Base-by-base conservation (phyloP, 768 basidiomycete genomes). In the Rhodotorula babjevae region DNA sequence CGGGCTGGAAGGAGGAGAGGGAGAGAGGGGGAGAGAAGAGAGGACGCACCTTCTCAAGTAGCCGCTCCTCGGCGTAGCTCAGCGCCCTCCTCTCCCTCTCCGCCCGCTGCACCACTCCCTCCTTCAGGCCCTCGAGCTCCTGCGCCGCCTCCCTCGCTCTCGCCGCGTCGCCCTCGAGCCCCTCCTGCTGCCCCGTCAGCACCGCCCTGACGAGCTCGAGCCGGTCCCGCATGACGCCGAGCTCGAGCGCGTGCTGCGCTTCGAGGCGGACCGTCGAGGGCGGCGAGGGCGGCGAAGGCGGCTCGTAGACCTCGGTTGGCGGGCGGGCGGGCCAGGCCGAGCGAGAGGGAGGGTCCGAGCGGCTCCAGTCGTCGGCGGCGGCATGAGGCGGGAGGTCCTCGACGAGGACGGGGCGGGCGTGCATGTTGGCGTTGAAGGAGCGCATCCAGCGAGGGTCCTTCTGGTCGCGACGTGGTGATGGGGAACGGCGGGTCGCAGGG, bases 361-460 rank as follows among this genome's bases (percentile, higher is more conserved):
- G 27, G 14, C 52, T n/a, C 63, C 63, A 64, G 42, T 56, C 63
- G 40, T 64, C 63, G 9, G 25, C 16, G 1, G 19, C 27, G 5
- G 63, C 63, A 5, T 56, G 29, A 6, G 27, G 53, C 42, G 52
- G 40, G 42, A 64, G 63, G 29, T 64, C 63, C 29, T 64, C 53
- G 42, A 64, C 53, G 42, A 64, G 2, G 42, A 29, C 42, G 11
- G 63, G 53, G 44, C n/a, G 29, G 2, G 36, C 29, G 25, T 6
- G 63, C 2, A 64, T 42, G 29, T 53, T 52, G 36, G 31, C 7
- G 53, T 64, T 21, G 53, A 44, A 42, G 40, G 27, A 3, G 40
- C 40, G 11, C 53, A 56, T 55, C 53, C 52, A 63, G 21, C 14
- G 40, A 42, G 40, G 16, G 55, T 19, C 55, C 23, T 33, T 33